A percentile compares a stretch with the other conserved stretches of the same genome.
Evolutionary conservation across 441 rosid species (phyloP).

Genomic region (Erodium chrysanthum): DNA sequence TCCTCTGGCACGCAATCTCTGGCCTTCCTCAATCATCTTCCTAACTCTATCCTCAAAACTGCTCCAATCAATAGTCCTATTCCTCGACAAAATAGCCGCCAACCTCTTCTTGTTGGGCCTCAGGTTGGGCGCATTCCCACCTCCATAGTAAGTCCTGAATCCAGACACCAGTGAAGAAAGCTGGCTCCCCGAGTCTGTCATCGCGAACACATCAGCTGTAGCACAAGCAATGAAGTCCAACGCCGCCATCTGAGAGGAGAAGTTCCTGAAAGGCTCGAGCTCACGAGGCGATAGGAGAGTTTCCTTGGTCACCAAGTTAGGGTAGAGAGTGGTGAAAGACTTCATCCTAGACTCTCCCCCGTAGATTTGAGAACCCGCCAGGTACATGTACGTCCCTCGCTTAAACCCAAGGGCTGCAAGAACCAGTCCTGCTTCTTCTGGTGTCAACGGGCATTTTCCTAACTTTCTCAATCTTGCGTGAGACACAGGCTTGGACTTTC

Average conservation of each 20-base stretch:
- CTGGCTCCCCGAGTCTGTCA: slow-evolving; percentile 97
- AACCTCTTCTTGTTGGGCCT: slow-evolving; percentile 88
- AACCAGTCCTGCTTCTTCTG: slow-evolving; percentile 83
- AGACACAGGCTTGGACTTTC: slow-evolving; percentile 43
- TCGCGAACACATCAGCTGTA: slow-evolving; percentile 77
- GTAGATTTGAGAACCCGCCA: slow-evolving; percentile 67
- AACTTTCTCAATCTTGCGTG: slow-evolving; percentile 50
- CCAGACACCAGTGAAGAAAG: slow-evolving; percentile 83
- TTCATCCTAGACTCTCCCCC: slow-evolving; percentile 64
- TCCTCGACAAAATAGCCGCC: slow-evolving; percentile 60
- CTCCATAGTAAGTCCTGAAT: slow-evolving; percentile 68
- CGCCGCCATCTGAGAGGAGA: slow-evolving; percentile 91
- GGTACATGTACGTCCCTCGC: slow-evolving; percentile 56
- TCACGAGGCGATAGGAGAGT: slow-evolving; percentile 60
- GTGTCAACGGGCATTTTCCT: slow-evolving; percentile 88
- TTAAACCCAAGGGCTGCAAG: slow-evolving; percentile 76
- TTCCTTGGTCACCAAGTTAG: slow-evolving; percentile 81
- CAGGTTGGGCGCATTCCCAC: slow-evolving; percentile 55
- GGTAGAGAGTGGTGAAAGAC: slow-evolving; percentile 63
- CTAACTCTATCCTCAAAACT: slow-evolving; percentile 48
- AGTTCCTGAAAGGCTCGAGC: slow-evolving; percentile 73
- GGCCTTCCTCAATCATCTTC: slow-evolving; percentile 75
- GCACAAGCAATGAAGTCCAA: slow-evolving; percentile 81
- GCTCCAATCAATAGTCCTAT: slow-evolving; percentile 51
- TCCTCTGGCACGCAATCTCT: slow-evolving; percentile 41